Evolutionary conservation across 257 asterid genomes (phyloP), one percentile per base, ranked within the genome.

Genomic region (Fraxinus pennsylvanica): DNA sequence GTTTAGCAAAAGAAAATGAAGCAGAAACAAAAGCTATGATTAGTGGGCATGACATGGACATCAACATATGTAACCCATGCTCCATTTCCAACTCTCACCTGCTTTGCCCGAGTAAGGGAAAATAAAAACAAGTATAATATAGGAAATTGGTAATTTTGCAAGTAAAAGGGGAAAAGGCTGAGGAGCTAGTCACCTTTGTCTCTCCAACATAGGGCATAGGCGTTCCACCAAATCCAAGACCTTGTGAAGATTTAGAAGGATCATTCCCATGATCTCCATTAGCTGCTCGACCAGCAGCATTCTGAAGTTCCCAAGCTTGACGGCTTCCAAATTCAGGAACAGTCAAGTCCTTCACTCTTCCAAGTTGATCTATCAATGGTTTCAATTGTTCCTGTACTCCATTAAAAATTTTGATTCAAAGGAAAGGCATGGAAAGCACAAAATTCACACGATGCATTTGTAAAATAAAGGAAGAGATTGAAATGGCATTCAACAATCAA

Each of bases 191-290:
- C 41, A 92, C 99, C 95, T 93, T 91, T 59, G 98, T 91, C 84
- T 93, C 97, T 79, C 97, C 99, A 76, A 92, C 84, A 78, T 83
- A 90, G 30, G 97, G 99, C 99, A 96, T 91, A 47, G 97, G 96
- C 82, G 98, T 88, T 84, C 92, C 94, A 72, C 97, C 94, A 86
- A 78, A 91, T 73, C 90, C 91, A 39, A 90, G 84, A 35, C 96
- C 96, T 72, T 84, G 82, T 25, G 87, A 59, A 82, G 90, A 82
- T 81, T 82, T 89, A 59, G 93, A 88, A 77, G 91, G 90, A 81
- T 91, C 96, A 70, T 85, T 83, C 69, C 79, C 76, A 84, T 78
- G 81, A 68, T 89, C 97, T 61, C 96, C 97, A 81, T 90, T 88
- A 78, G 81, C 90, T 81, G 86, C 88, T 75, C 91, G 86, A 68